phyloP scores from a whole-genome alignment of 1,284 basidiomycete species.

The Rhodotorula sp. region DNA sequence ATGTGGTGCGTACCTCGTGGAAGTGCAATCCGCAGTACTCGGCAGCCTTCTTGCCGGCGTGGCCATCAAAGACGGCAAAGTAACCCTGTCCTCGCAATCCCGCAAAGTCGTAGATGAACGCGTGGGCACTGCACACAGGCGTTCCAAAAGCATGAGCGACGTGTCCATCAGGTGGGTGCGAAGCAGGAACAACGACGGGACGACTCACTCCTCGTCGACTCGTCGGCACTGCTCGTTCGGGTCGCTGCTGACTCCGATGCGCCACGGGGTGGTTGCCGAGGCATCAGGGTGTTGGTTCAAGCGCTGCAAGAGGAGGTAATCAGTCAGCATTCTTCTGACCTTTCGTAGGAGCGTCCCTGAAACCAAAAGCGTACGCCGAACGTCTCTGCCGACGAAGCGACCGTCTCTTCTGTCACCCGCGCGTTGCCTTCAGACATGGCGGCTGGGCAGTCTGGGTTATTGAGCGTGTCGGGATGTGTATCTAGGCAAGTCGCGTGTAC shows the following conservation, averaged over 20 bases:
- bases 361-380: constrained; percentile 17
- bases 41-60: constrained; percentile 96
- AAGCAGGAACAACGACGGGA: not conserved
- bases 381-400: constrained; percentile 25
- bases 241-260: constrained; percentile 82
- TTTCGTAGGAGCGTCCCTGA: not conserved
- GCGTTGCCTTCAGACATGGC: constrained; percentile 28
- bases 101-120: constrained; percentile 90
- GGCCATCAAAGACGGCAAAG: constrained; percentile 97
- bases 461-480: not conserved
- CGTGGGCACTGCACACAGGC: constrained; percentile 61
- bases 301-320: constrained; percentile 40
- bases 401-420: constrained; percentile 25
- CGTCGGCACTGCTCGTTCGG: constrained; percentile 74
- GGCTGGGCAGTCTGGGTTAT: not conserved
- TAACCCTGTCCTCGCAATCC: constrained; percentile 90
- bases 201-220: constrained; percentile 77
- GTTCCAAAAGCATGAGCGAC: rapidly evolving
- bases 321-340: not conserved
- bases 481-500: not conserved
- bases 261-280: constrained; percentile 6
- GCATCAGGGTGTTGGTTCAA: constrained; percentile 45
- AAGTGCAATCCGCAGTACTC: constrained; percentile 98
- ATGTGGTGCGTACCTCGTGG: constrained; percentile 68
- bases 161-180: not conserved